Evolutionary conservation across 805 yeast species (phyloP).

Genomic region (Candida nanaspora): DNA sequence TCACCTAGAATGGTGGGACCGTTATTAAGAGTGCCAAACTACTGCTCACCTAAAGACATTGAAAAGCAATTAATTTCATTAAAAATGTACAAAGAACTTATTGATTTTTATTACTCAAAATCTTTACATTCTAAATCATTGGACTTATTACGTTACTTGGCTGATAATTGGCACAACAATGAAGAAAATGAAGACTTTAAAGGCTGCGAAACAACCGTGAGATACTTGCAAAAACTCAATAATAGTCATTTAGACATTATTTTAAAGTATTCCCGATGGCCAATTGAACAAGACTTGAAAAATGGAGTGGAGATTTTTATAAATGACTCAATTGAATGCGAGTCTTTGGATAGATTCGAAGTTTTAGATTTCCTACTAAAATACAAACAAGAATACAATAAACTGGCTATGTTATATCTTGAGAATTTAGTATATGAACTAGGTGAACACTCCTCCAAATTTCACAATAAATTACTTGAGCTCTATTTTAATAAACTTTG

Average conservation of each 20-base stretch:
- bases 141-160: constrained; percentile 39
- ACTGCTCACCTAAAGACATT: constrained; percentile 62
- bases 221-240: constrained; percentile 51
- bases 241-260: constrained; percentile 44
- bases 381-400: constrained; percentile 14
- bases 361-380: constrained; percentile 46
- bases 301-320: constrained; percentile 49
- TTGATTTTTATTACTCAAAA: constrained; percentile 70
- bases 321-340: constrained; percentile 55
- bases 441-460: constrained; percentile 26
- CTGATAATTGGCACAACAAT: constrained; percentile 12
- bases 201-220: constrained; percentile 40
- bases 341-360: constrained; percentile 43
- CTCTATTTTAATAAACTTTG: constrained; percentile 31
- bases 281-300: constrained; percentile 30
- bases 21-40: constrained; percentile 65
- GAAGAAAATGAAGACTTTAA: constrained; percentile 19
- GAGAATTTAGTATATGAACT: constrained; percentile 40
- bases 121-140: constrained; percentile 61
- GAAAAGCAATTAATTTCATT: constrained; percentile 40
- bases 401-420: constrained; percentile 38
- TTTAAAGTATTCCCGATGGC: constrained; percentile 48
- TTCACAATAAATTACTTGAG: constrained; percentile 38
- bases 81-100: constrained; percentile 54
- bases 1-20: constrained; percentile 77